Evolutionary conservation across 2,329 filamentous ascomycete species (phyloP).

Genomic region (Camillea tinctor): DNA sequence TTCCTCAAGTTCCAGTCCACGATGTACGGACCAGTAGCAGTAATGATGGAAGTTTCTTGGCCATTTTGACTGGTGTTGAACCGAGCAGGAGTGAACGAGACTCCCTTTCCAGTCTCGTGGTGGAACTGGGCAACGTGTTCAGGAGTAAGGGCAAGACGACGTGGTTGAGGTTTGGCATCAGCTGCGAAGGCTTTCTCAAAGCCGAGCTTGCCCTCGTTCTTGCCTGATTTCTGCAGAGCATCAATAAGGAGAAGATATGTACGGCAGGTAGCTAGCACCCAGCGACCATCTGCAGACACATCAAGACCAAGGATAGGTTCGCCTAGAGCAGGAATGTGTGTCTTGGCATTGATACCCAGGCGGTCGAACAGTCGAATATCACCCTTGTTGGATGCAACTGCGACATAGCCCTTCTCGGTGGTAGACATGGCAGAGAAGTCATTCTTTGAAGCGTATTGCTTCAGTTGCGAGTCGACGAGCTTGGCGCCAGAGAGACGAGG

Average conservation of each 20-base stretch:
- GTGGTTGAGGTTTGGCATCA: constrained; percentile 89
- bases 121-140: constrained; percentile 96
- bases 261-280: constrained; percentile 89
- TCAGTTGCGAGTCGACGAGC: constrained; percentile 87
- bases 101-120: constrained; percentile 84
- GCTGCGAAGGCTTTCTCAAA: constrained; percentile 93
- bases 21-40: constrained; percentile 93
- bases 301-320: constrained; percentile 94
- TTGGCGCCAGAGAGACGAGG: constrained; percentile 88
- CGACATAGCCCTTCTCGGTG: constrained; percentile 94
- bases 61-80: constrained; percentile 87
- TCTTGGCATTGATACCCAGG: constrained; percentile 95
- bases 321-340: constrained; percentile 89
- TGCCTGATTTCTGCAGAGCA: constrained; percentile 83
- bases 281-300: constrained; percentile 91
- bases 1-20: constrained; percentile 96
- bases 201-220: constrained; percentile 96
- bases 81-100: constrained; percentile 85
- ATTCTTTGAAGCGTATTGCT: constrained; percentile 96
- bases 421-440: constrained; percentile 94
- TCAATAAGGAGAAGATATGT: constrained; percentile 96
- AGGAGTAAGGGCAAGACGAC: constrained; percentile 83
- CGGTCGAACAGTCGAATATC: constrained; percentile 96
- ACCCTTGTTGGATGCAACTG: constrained; percentile 95
- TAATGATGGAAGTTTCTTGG: constrained; percentile 91